Percentiles rank a stretch among this genome's conserved stretches.
These are phyloP conservation scores for Barbarea vulgaris DNA, from an alignment of 345 rosid species.

Conservation along the genomic window DNA sequence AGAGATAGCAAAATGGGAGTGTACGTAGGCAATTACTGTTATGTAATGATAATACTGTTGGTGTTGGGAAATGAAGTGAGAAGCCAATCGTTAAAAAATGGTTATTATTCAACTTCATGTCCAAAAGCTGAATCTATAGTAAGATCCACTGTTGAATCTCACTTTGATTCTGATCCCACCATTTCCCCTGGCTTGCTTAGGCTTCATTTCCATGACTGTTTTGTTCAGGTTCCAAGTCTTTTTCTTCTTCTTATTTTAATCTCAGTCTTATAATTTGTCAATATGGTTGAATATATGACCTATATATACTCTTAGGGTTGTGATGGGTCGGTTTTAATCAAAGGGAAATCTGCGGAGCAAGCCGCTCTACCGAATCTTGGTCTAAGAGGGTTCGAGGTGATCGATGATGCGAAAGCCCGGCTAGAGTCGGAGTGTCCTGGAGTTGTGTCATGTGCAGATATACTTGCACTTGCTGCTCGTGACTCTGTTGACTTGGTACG, in stretches of 20 bases:
- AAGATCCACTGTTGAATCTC: slow-evolving; percentile 61
- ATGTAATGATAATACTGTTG: slow-evolving; percentile 15
- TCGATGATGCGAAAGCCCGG: slow-evolving; percentile 56
- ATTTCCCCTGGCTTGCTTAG: slow-evolving; percentile 69
- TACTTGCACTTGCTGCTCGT: slow-evolving; percentile 57
- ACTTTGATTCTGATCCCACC: slow-evolving; percentile 61
- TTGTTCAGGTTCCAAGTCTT: slow-evolving; percentile 54
- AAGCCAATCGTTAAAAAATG: slow-evolving; percentile 46
- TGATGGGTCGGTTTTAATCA: slow-evolving; percentile 56
- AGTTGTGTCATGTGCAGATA: slow-evolving; percentile 64
- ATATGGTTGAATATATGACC: neutral
- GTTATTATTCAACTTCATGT: slow-evolving; percentile 65
- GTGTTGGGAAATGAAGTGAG: slow-evolving; percentile 26
- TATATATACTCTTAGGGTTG: slow-evolving; percentile 47
- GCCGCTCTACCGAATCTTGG: slow-evolving; percentile 42
- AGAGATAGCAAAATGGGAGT: slow-evolving; percentile 35
- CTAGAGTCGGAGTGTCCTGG: slow-evolving; percentile 55
- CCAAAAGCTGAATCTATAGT: slow-evolving; percentile 56
- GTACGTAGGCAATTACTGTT: slow-evolving; percentile 11
- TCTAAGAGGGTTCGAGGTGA: slow-evolving; percentile 50
- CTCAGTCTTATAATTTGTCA: neutral
- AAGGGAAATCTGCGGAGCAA: slow-evolving; percentile 50
- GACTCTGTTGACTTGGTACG: slow-evolving; percentile 53
- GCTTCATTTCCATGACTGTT: slow-evolving; percentile 80
- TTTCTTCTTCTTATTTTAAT: neutral